Base-by-base conservation (phyloP, 495 filamentous ascomycete genomes). In the Pyronema omphalodes region DNA sequence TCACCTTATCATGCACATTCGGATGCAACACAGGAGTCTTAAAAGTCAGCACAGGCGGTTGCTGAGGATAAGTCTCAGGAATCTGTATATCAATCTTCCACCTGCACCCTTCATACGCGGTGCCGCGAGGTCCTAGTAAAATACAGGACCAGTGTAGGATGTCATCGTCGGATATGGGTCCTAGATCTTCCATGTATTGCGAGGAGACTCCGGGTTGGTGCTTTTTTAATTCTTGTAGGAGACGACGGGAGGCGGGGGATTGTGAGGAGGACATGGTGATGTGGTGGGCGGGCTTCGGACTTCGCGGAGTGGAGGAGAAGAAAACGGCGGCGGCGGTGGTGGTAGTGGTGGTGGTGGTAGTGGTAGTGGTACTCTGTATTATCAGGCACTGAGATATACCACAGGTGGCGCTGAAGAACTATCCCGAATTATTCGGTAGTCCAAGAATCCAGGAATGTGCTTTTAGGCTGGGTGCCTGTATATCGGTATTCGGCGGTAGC, bases 11-110 rank as follows among this genome's bases (percentile, higher is more conserved):
- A 55, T 74, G 73, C 19, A 95, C 75, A 69, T 94, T 94, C 8
- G 89, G 81, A 68, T 94, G 88, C 60, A 83, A 87, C 59, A 91
- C 79, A 47, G 76, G 76, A 29, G 86, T 96, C 0, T 72, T 68
- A 71, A 98, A 98, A 41, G 58, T 71, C 57, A 96, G 83, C 9
- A 68, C 71, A 0, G 91, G 91, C 7, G 91, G 84, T 3, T 74
- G 56, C 37, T 80, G 70, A 0, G 91, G 91, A 71, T 98, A 96
- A 47, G 73, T 79, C 0, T 75, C 55, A 0, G 91, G 89, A 60
- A 95, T 75, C 51, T 66, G 60, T 69, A 98, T 86, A 67, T 68
- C 63, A 57, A 98, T 81, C 57, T 79, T 76, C 88, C 87, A 98
- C 51, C 79, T 76, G 52, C 91, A 91, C 65, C 77, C 85, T 35